Base-by-base conservation (phyloP, 1,284 basidiomycete species). In the Coniophora puteana region DNA sequence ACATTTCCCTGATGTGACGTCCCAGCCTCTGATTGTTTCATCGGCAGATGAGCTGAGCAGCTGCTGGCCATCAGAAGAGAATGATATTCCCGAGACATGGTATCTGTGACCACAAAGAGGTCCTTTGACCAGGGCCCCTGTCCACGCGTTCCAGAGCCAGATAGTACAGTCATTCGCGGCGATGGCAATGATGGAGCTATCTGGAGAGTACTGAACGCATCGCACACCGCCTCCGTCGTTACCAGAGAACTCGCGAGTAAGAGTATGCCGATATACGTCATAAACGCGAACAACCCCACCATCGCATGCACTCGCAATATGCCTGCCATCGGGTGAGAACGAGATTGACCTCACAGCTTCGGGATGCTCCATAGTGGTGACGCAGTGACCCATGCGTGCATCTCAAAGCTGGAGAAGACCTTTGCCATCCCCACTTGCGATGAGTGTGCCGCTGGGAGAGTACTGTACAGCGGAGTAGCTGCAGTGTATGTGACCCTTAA, bases 391-490 rank as follows among this genome's bases (percentile, higher is more conserved):
- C 7, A 37, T 40, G 20, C 27, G 16, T 12, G 28, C 21, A 30
- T 45, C 33, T 42, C 49, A 49, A 3, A 47, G 17, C 17, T 40
- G 29, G 14, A 49, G 25, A 18, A 36, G 38, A 13, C 21, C 21
- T 22, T 50, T 40, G 8, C n/a, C n/a, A 11, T 31, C 40, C 23
- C 49, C 45, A 17, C 46, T 40, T 3, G 41, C 49, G 12, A 51
- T 40, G 4, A 20, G 27, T 17, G 14, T 32, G 7, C 49, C 46
- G 20, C 51, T n/a, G n/a, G n/a, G n/a, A n/a, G n/a, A n/a, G n/a
- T n/a, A n/a, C n/a, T n/a, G n/a, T n/a, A n/a, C n/a, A n/a, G n/a
- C n/a, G n/a, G n/a, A n/a, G n/a, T n/a, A n/a, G n/a, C n/a, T n/a
- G n/a, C n/a, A n/a, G n/a, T n/a, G n/a, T n/a, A n/a, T n/a, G n/a